Evolutionary conservation across 768 basidiomycete genomes (phyloP).

Genomic region (Suillus plorans): DNA sequence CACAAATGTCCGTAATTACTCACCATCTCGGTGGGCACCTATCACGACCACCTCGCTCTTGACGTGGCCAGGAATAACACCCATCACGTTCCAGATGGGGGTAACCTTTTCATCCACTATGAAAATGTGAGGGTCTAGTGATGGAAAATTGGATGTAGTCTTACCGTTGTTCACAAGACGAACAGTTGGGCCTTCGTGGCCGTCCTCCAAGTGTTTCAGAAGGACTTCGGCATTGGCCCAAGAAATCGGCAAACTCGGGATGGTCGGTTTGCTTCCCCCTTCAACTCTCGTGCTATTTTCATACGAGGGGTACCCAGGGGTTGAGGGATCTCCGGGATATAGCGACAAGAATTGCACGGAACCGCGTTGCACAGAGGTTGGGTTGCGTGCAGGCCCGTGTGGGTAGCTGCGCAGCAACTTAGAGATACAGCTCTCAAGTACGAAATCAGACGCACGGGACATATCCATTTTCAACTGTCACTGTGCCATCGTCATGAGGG

Average conservation of each 20-base stretch:
- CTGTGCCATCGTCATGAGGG: conserved; percentile 61
- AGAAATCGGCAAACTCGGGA: conserved; percentile 66
- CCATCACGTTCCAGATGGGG: conserved; percentile 73
- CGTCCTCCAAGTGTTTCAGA: conserved; percentile 45
- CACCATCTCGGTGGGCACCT: conserved; percentile 74
- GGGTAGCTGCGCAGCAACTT: conserved; percentile 44
- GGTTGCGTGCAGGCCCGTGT: conserved; percentile 65
- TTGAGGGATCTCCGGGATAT: conserved; percentile 48
- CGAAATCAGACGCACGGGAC: conserved; percentile 30
- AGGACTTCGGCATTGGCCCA: conserved; percentile 64
- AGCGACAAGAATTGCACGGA: conserved; percentile 62
- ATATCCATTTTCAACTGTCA: conserved; percentile 60
- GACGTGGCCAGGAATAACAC: conserved; percentile 62
- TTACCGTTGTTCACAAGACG: conserved; percentile 59
- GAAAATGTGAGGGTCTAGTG: neutral
- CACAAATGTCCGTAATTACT: conserved; percentile 14
- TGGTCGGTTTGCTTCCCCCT: conserved; percentile 48
- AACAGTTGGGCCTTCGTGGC: conserved; percentile 44
- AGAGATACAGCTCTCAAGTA: neutral
- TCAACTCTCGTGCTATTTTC: conserved; percentile 56
- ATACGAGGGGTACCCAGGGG: conserved; percentile 64
- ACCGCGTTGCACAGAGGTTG: conserved; percentile 63
- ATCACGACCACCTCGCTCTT: conserved; percentile 66
- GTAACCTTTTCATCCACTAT: conserved; percentile 54
- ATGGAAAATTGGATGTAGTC: conserved; percentile 2